A percentile compares a stretch with the other conserved stretches of the same genome.
Conservation (phyloP, 345 rosid genomes). For the Toxicodendron radicans region DNA sequence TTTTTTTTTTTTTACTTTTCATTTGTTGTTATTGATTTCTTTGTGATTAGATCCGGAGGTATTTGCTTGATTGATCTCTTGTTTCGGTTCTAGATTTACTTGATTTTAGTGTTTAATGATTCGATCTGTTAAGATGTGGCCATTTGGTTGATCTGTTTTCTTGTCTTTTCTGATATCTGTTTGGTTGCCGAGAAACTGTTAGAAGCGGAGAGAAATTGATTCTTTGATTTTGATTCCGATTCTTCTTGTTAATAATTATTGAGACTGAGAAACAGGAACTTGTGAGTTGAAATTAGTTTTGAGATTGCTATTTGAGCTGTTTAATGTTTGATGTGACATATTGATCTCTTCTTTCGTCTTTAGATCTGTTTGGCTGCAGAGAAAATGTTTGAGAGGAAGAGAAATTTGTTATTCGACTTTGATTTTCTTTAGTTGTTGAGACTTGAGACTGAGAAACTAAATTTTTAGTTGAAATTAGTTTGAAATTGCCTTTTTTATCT, state of each 20-base stretch:
- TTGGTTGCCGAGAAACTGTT: conserved; percentile 10
- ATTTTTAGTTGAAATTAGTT: background rate
- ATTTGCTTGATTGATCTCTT: conserved; percentile 1
- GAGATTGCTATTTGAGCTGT: background rate
- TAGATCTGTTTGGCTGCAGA: conserved; percentile 8
- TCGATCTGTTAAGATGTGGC: conserved; percentile 27
- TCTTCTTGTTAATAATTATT: background rate
- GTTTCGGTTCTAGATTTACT: background rate
- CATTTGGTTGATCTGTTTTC: background rate
- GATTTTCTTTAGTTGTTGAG: background rate
- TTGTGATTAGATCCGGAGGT: conserved; percentile 25
- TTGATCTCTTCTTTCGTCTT: background rate
- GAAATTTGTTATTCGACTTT: background rate
- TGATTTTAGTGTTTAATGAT: background rate
- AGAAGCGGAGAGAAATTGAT: background rate
- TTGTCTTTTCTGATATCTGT: background rate
- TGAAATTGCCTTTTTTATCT: background rate
- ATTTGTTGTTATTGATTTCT: background rate
- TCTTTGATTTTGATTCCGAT: background rate
- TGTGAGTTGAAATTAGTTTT: background rate
- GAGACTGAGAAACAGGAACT: background rate
- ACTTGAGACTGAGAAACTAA: background rate
- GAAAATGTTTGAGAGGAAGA: background rate
- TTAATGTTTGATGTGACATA: background rate
- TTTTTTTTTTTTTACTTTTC: background rate